A percentile compares a stretch with the other conserved stretches of the same genome.
These are phyloP conservation scores for Martiniozyma asiatica DNA, from an alignment of 1,139 yeast genomes.

Conservation along the genomic window DNA sequence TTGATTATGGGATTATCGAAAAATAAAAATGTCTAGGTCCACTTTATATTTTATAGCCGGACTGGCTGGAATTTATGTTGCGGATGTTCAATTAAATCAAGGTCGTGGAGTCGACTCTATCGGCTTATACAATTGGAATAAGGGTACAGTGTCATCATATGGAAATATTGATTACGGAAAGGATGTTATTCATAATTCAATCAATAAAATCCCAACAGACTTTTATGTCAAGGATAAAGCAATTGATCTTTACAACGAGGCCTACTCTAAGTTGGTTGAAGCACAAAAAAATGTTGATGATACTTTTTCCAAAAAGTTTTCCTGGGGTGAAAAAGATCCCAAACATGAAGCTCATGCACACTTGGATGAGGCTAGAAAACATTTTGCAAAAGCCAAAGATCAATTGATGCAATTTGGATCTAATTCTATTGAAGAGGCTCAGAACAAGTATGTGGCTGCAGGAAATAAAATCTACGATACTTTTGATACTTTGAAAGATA, in stretches of 20 bases:
- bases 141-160: background rate
- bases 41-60: slow-evolving; percentile 18
- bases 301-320: slow-evolving; percentile 5
- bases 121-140: slow-evolving; percentile 19
- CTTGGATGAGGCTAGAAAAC: slow-evolving; percentile 8
- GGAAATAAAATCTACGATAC: slow-evolving; percentile 13
- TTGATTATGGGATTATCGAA: too few relatives aligned
- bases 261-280: slow-evolving; percentile 2
- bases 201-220: slow-evolving; percentile 5
- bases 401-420: slow-evolving; percentile 25
- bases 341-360: slow-evolving; percentile 8
- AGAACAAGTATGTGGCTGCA: slow-evolving; percentile 9
- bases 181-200: slow-evolving; percentile 3
- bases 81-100: slow-evolving; percentile 22
- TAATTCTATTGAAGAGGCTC: slow-evolving; percentile 10
- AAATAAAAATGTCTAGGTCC: slow-evolving; percentile 3
- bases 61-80: slow-evolving; percentile 28
- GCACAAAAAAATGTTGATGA: slow-evolving; percentile 6
- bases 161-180: background rate
- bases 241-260: slow-evolving; percentile 3
- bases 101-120: slow-evolving; percentile 18
- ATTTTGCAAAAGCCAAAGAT: slow-evolving; percentile 37
- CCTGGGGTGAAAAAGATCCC: slow-evolving; percentile 7
- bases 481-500: slow-evolving; percentile 2
- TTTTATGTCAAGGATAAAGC: slow-evolving; percentile 7